Percentiles rank a stretch among this genome's conserved stretches.
phyloP scores from a whole-genome alignment of 2,329 filamentous ascomycete genomes.

The Hypoxylon sp. region DNA sequence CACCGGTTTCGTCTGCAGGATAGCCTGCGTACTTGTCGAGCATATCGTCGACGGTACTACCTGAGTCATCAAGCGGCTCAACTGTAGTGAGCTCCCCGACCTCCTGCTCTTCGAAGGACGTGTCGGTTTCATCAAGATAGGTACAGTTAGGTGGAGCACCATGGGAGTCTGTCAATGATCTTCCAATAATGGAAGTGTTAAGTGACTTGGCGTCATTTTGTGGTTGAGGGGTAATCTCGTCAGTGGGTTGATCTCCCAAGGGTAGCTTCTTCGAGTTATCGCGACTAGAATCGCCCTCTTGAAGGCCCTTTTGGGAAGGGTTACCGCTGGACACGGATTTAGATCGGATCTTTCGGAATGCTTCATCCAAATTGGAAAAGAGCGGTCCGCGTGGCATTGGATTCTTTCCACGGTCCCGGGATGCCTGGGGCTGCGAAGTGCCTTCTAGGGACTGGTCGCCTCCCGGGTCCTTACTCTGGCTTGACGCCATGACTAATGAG shows the following conservation, averaged over 20 bases:
- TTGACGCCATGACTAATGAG: constrained; percentile 35
- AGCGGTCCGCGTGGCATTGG: constrained; percentile 54
- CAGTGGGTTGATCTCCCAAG: constrained; percentile 10
- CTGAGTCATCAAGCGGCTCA: constrained; percentile 45
- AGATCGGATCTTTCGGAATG: constrained; percentile 58
- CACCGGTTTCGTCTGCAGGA: constrained; percentile 3
- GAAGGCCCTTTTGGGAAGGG: constrained; percentile 23
- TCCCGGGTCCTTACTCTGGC: constrained; percentile 22
- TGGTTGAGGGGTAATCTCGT: constrained; percentile 6
- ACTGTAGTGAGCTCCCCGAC: not conserved
- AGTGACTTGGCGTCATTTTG: constrained; percentile 38
- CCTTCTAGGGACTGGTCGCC: not conserved
- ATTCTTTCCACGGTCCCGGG: constrained; percentile 23
- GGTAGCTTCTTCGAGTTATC: constrained; percentile 20
- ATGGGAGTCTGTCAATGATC: constrained; percentile 27
- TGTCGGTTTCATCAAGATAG: constrained; percentile 1
- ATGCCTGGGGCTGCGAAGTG: not conserved
- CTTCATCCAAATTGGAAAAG: constrained; percentile 58
- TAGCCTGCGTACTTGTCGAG: constrained; percentile 51
- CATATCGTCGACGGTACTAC: constrained; percentile 54
- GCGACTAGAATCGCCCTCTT: constrained; percentile 19
- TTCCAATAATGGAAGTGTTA: constrained; percentile 21
- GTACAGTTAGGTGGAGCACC: constrained; percentile 11
- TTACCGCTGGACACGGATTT: constrained; percentile 39
- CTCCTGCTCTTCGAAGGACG: constrained; percentile 7